Percentiles rank a stretch among this genome's conserved stretches.
Conservation (phyloP, 164 flowering plant genomes). For the Cinnamomum chago region DNA sequence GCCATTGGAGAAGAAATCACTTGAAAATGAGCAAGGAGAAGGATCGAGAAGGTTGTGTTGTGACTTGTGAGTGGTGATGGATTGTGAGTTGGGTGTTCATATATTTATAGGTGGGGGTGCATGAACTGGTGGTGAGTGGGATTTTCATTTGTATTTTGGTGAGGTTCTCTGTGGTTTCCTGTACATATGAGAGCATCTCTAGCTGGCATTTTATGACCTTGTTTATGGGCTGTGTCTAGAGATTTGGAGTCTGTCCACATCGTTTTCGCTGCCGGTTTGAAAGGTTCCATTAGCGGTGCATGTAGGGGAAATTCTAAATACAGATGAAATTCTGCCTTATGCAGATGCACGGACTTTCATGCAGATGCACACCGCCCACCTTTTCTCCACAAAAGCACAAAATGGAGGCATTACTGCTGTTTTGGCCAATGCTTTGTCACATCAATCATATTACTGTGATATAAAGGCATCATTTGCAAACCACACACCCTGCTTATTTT, state of each 20-base stretch:
- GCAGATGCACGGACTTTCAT: too few species aligned
- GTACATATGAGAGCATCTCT: not conserved
- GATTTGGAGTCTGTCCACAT: slow-evolving; percentile 7
- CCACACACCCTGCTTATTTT: too few species aligned
- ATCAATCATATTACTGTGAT: too few species aligned
- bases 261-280: slow-evolving; percentile 6
- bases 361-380: too few species aligned
- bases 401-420: too few species aligned
- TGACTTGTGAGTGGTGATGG: not conserved
- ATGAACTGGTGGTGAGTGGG: slow-evolving; percentile 5
- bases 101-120: slow-evolving; percentile 10
- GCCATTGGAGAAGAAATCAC: not conserved
- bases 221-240: not conserved
- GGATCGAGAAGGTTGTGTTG: not conserved
- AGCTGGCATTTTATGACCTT: not conserved
- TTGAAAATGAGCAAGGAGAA: not conserved
- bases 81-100: not conserved
- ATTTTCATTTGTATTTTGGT: not conserved
- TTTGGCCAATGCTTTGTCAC: too few species aligned
- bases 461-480: too few species aligned
- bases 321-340: too few species aligned
- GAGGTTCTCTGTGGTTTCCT: not conserved
- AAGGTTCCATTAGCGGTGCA: not conserved
- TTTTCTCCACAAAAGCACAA: too few species aligned
- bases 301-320: too few species aligned